Percentiles rank a stretch among this genome's conserved stretches.
Evolutionary conservation across 768 basidiomycete genomes (phyloP).

Genomic region (Galerina sulciceps): DNA sequence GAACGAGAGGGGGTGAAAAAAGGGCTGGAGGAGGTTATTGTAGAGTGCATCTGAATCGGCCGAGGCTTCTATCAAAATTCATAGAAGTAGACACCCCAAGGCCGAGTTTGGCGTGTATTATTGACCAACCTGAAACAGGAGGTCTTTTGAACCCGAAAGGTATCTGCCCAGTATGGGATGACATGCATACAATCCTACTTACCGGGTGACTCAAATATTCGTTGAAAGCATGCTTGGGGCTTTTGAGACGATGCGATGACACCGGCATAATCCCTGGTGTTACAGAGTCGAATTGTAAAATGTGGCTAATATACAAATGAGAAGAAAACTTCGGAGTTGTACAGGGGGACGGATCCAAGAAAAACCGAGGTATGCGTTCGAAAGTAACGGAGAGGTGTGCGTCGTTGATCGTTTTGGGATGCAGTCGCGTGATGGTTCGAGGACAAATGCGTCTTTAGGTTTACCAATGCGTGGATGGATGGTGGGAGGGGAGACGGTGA

Average conservation of each 20-base stretch:
- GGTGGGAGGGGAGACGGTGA: conserved; percentile 9
- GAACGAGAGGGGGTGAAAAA: neutral
- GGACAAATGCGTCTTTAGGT: conserved; percentile 7
- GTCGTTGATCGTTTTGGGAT: neutral
- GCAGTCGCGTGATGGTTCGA: conserved; percentile 1
- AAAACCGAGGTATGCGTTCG: neutral
- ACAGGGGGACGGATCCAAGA: neutral
- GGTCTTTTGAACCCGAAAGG: conserved; percentile 9
- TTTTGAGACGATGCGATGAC: neutral
- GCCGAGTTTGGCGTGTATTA: conserved; percentile 14
- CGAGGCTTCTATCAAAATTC: conserved; percentile 6
- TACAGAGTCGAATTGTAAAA: conserved; percentile 9
- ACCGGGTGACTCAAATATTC: conserved; percentile 6
- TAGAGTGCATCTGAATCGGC: neutral
- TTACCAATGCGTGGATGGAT: conserved; percentile 6
- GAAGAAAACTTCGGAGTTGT: neutral
- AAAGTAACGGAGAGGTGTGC: conserved; percentile 1
- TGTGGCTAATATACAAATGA: conserved; percentile 14
- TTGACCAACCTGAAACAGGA: conserved; percentile 28
- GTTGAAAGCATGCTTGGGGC: conserved; percentile 5
- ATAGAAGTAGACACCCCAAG: conserved; percentile 4
- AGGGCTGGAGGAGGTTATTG: neutral
- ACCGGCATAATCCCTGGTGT: neutral
- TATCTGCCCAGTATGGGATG: conserved; percentile 17
- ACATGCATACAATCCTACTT: conserved; percentile 7